Percentiles rank a stretch among this genome's conserved stretches.
Evolutionary conservation across 2,329 filamentous ascomycete genomes (phyloP).

Genomic region (Talaromyces sp.): DNA sequence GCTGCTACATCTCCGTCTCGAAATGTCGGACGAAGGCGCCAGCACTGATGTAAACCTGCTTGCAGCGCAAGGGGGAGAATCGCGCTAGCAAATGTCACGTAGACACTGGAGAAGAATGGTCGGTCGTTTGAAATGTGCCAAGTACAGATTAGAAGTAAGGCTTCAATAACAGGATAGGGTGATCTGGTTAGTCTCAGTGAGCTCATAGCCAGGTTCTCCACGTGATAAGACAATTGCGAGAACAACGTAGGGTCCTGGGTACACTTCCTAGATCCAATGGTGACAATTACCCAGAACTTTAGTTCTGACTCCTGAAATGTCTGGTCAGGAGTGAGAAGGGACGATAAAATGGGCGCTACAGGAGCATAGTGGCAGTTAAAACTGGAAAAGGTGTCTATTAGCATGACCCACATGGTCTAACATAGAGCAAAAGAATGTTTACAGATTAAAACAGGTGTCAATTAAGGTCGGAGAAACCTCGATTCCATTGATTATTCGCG

Average conservation of each 20-base stretch:
- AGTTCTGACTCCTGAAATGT: background rate
- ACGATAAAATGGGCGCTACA: background rate
- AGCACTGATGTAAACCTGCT: background rate
- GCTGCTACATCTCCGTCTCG: background rate
- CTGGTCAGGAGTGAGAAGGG: background rate
- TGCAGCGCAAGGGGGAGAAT: background rate
- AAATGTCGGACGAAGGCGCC: background rate
- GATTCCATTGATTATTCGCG: background rate
- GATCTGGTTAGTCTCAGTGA: background rate
- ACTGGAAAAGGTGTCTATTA: background rate
- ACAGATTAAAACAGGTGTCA: background rate
- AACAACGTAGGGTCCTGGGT: background rate
- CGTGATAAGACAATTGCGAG: background rate
- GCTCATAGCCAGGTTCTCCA: background rate
- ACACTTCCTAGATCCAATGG: background rate
- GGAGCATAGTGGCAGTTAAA: background rate
- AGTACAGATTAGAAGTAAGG: background rate
- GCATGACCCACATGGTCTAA: background rate
- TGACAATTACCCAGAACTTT: background rate
- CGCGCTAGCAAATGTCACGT: background rate
- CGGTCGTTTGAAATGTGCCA: background rate
- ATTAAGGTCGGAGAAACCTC: background rate
- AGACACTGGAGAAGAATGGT: background rate
- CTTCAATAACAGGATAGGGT: background rate
- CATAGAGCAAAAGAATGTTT: too few species aligned